Evolutionary conservation across 306 rosid species (phyloP).

Genomic region (Pterocarpus macrocarpus): DNA sequence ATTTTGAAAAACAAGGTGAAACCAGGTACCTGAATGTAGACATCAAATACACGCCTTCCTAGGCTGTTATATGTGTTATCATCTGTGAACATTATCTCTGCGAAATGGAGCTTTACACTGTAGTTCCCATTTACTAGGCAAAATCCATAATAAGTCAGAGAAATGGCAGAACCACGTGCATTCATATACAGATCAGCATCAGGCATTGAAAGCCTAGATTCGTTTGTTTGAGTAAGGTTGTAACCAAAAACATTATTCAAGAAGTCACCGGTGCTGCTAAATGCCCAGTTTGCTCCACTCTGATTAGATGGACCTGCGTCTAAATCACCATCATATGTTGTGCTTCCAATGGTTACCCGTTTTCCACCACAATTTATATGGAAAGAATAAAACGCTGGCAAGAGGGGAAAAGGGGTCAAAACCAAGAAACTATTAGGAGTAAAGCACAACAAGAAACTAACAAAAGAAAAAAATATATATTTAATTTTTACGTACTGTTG

Average conservation of each 20-base stretch:
- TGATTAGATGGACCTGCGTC: conserved; percentile 38
- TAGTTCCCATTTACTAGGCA: conserved; percentile 64
- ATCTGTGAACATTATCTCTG: conserved; percentile 54
- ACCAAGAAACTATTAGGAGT: neutral
- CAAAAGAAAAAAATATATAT: too few relatives aligned
- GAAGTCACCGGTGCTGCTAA: conserved; percentile 49
- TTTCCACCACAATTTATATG: conserved; percentile 39
- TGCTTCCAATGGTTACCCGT: conserved; percentile 7
- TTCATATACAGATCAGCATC: conserved; percentile 57
- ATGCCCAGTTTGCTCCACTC: conserved; percentile 46
- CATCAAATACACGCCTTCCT: conserved; percentile 65
- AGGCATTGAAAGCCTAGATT: conserved; percentile 39
- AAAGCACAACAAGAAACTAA: neutral
- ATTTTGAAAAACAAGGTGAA: neutral
- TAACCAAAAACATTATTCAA: neutral
- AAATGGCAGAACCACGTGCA: conserved; percentile 77
- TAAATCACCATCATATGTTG: conserved; percentile 43
- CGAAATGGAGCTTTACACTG: conserved; percentile 61
- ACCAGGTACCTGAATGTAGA: conserved; percentile 61
- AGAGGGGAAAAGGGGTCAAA: neutral
- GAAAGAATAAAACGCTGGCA: conserved; percentile 38
- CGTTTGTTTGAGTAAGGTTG: neutral
- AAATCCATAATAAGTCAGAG: conserved; percentile 69
- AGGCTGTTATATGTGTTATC: conserved; percentile 50
- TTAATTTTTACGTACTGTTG: too few relatives aligned